phyloP scores from a whole-genome alignment of 164 flowering plant genomes.

The Houttuynia cordata region DNA sequence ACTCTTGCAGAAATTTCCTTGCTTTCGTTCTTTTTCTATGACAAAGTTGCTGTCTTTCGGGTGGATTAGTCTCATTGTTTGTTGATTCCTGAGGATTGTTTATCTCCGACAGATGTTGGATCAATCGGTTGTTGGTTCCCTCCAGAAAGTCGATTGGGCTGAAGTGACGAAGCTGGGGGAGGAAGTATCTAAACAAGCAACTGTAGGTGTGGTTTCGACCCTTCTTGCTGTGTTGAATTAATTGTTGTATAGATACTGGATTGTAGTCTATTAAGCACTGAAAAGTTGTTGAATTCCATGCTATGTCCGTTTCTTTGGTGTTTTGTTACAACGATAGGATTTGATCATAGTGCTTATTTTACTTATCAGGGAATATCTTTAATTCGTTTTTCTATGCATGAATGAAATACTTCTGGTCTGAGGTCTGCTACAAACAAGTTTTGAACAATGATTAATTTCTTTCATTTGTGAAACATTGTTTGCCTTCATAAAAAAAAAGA shows the following conservation, averaged over 20 bases:
- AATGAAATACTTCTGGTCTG: too few species aligned
- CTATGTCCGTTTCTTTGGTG: background rate
- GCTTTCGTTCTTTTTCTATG: background rate
- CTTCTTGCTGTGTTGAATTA: background rate
- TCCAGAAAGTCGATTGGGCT: constrained; percentile 61
- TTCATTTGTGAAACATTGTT: too few species aligned
- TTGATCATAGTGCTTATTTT: too few species aligned
- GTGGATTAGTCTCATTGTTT: background rate
- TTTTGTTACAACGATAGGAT: too few species aligned
- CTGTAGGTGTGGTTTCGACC: constrained; percentile 31
- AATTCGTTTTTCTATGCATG: too few species aligned
- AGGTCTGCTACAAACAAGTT: too few species aligned
- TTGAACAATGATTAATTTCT: too few species aligned
- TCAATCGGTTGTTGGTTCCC: constrained; percentile 36
- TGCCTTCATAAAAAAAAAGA: too few species aligned
- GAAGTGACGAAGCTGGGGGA: constrained; percentile 63
- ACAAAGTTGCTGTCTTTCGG: background rate
- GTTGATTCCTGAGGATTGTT: background rate
- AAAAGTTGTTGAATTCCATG: background rate
- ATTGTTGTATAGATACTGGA: background rate
- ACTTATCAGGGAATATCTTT: background rate
- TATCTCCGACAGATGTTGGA: constrained; percentile 36
- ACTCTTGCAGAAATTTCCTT: constrained; percentile 1
- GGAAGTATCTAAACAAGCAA: constrained; percentile 74
- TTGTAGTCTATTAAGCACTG: background rate